Conservation (phyloP, 1,139 yeast genomes). For the Hanseniaspora sp. region DNA sequence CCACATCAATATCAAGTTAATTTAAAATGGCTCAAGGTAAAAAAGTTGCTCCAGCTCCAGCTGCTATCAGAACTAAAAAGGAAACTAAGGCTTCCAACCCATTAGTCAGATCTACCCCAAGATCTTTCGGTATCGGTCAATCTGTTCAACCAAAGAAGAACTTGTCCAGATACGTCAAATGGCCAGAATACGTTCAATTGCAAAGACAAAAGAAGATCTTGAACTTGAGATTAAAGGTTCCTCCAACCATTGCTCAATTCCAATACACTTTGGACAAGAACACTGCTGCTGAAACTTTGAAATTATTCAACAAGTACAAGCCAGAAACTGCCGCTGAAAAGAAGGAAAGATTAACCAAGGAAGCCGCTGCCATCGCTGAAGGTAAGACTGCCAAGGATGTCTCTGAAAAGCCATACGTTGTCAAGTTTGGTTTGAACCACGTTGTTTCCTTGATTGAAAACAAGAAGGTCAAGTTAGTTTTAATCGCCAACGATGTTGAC, state of each 20-base stretch:
- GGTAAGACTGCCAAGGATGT: slow-evolving; percentile 94
- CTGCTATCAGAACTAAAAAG: slow-evolving; percentile 43
- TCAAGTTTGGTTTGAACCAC: slow-evolving; percentile 97
- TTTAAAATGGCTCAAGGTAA: slow-evolving; percentile 49
- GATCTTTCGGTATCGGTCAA: slow-evolving; percentile 95
- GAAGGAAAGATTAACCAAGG: slow-evolving; percentile 97
- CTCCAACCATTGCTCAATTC: slow-evolving; percentile 96
- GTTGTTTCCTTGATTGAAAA: slow-evolving; percentile 92
- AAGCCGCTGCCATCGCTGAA: slow-evolving; percentile 96
- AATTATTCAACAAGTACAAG: slow-evolving; percentile 95
- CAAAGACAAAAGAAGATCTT: slow-evolving; percentile 97
- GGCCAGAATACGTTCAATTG: slow-evolving; percentile 96
- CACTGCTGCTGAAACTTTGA: slow-evolving; percentile 93
- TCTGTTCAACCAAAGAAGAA: slow-evolving; percentile 88
- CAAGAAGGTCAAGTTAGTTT: slow-evolving; percentile 94
- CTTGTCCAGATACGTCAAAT: slow-evolving; percentile 90
- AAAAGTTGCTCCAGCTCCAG: slow-evolving; percentile 90
- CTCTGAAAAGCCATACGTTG: slow-evolving; percentile 89
- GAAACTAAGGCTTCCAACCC: slow-evolving; percentile 49
- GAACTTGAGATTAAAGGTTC: slow-evolving; percentile 91
- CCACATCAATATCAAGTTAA: slow-evolving; percentile 2
- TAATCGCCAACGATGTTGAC: slow-evolving; percentile 97
- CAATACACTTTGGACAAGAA: slow-evolving; percentile 91
- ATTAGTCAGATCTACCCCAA: slow-evolving; percentile 75
- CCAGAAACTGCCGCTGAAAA: slow-evolving; percentile 95